Conservation (phyloP, 371 early-diverging fungal genomes). For the Basidiobolus meristosporus region DNA sequence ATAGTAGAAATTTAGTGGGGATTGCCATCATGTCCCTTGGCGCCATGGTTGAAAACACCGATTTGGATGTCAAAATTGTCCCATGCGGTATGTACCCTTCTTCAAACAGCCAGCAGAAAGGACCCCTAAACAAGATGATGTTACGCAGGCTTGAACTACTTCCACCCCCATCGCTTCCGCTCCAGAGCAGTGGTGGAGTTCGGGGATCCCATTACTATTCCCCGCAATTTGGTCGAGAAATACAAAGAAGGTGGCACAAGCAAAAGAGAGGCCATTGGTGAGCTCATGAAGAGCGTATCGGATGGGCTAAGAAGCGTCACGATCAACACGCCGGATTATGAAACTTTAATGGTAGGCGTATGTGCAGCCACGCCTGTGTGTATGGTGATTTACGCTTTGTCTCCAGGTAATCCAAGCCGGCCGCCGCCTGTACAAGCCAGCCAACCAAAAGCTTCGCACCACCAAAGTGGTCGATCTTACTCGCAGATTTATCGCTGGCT, state of each 20-base stretch:
- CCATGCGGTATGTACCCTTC: constrained; percentile 44
- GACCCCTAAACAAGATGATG: neutral
- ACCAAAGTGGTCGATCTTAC: constrained; percentile 68
- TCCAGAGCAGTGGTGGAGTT: constrained; percentile 92
- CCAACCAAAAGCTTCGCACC: constrained; percentile 57
- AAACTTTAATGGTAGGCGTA: constrained; percentile 57
- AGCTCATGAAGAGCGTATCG: constrained; percentile 51
- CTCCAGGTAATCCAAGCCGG: constrained; percentile 76
- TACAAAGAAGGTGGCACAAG: constrained; percentile 64
- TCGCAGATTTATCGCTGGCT: constrained; percentile 81
- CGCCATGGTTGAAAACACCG: constrained; percentile 77
- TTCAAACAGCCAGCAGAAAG: too few relatives aligned
- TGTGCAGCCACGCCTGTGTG: neutral
- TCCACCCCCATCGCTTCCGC: constrained; percentile 88
- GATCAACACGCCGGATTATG: constrained; percentile 83
- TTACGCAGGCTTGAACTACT: constrained; percentile 64
- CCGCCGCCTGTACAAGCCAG: constrained; percentile 80
- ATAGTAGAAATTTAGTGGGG: constrained; percentile 39
- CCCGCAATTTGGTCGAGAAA: constrained; percentile 46
- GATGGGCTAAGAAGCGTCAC: constrained; percentile 71
- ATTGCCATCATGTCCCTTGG: constrained; percentile 84
- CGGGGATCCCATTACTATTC: constrained; percentile 70
- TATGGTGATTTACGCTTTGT: neutral
- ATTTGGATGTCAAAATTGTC: constrained; percentile 78
- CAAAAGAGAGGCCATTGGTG: constrained; percentile 60